Evolutionary conservation across 257 asterid species (phyloP).

Genomic region (Plantago major): DNA sequence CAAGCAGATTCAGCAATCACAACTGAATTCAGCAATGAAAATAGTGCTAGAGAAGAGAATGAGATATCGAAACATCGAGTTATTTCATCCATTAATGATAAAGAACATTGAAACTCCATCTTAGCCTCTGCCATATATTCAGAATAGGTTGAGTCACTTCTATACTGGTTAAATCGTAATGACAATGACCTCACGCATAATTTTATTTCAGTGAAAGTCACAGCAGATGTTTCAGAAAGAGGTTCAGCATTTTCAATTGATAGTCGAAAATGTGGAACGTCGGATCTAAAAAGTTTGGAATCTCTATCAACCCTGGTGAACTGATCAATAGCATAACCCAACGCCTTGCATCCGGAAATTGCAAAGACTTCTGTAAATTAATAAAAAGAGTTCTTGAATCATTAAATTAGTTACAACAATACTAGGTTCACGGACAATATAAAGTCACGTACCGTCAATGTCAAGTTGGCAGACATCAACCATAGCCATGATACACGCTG

Average conservation of each 20-base stretch:
- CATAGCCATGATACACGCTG: constrained; percentile 61
- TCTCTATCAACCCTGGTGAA: constrained; percentile 54
- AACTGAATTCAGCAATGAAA: constrained; percentile 69
- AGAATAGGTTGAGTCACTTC: constrained; percentile 46
- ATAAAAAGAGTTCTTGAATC: constrained; percentile 16
- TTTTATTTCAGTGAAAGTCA: constrained; percentile 42
- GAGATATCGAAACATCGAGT: constrained; percentile 45
- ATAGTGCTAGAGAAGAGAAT: constrained; percentile 52
- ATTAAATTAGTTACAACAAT: constrained; percentile 11
- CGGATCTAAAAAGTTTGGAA: constrained; percentile 49
- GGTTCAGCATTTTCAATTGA: constrained; percentile 27
- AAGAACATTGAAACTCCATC: constrained; percentile 51
- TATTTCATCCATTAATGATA: constrained; percentile 43
- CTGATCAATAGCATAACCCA: constrained; percentile 54
- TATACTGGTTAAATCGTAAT: constrained; percentile 41
- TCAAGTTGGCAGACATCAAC: constrained; percentile 54
- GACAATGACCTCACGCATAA: constrained; percentile 55
- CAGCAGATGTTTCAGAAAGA: constrained; percentile 35
- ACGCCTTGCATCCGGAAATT: constrained; percentile 52
- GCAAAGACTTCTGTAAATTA: constrained; percentile 51
- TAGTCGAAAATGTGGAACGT: constrained; percentile 46
- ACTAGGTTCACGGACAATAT: constrained; percentile 10
- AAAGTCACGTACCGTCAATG: constrained; percentile 49
- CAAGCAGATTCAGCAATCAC: constrained; percentile 60
- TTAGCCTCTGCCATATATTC: constrained; percentile 67